These are phyloP conservation scores for Thielaviopsis musarum DNA, from an alignment of 2,329 filamentous ascomycete species.

Conservation along the genomic window DNA sequence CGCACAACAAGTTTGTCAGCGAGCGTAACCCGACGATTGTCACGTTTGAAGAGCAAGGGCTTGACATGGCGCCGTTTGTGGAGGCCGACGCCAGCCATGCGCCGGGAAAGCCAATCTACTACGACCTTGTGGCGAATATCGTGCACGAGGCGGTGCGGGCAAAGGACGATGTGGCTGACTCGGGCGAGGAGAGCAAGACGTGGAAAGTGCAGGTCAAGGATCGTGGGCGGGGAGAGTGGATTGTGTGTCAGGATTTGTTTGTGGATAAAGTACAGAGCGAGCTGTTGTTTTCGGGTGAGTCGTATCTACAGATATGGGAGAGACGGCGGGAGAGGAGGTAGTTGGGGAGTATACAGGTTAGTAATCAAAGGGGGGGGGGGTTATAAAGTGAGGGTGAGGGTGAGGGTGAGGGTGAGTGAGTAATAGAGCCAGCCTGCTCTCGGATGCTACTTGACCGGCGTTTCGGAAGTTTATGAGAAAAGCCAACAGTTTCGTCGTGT, in stretches of 20 bases:
- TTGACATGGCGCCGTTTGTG: constrained; percentile 82
- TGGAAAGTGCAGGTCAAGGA: constrained; percentile 89
- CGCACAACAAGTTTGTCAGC: constrained; percentile 86
- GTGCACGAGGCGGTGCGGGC: constrained; percentile 68
- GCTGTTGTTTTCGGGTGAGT: constrained; percentile 80
- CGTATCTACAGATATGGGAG: constrained; percentile 95
- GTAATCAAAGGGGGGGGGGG: background rate
- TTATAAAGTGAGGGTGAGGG: background rate
- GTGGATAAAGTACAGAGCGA: constrained; percentile 82
- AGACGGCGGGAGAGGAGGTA: constrained; percentile 38
- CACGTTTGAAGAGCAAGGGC: constrained; percentile 68
- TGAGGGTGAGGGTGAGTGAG: background rate
- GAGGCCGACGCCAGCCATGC: constrained; percentile 63
- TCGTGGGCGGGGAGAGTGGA: constrained; percentile 70
- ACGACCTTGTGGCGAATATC: constrained; percentile 91
- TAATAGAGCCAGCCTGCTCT: background rate
- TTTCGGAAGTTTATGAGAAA: background rate
- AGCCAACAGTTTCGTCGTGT: background rate
- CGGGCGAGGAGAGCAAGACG: constrained; percentile 70
- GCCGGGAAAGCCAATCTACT: constrained; percentile 70
- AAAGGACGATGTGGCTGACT: constrained; percentile 73
- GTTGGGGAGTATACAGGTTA: background rate
- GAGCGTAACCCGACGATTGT: constrained; percentile 97
- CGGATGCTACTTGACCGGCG: background rate
- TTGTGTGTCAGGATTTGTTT: constrained; percentile 83